Evolutionary conservation across 331 rosid species (phyloP), one percentile per base, ranked within the genome.

Genomic region (Prunus yedoensis): DNA sequence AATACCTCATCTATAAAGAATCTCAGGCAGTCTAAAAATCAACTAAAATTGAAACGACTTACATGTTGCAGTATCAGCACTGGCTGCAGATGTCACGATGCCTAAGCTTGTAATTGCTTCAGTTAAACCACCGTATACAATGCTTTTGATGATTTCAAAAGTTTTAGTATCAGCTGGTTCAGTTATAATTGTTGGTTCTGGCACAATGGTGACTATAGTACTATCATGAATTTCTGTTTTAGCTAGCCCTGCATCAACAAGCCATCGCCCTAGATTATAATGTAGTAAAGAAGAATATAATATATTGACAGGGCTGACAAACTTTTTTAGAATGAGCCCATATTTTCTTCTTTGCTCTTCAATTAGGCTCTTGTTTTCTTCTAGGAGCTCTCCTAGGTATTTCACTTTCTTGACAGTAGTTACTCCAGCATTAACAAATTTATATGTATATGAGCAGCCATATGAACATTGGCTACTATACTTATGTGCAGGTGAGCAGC

Each of bases 41-140:
- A 52, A 67, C 25, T 32, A 53, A 12, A 10, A 5, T 10, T 15
- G 43, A 30, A 62, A 70, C 9, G 2, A 67, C 71, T 10, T 87
- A 92, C 97, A 58, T 68, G 93, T 86, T 14, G 88, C 63, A 50
- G 87, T 81, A 28, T 78, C 82, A 58, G 88, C 87, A 83, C 87
- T 85, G 0, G 89, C 85, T n/a, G 83, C 76, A 0, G 83, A 80
- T 58, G 79, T 74, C 56, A 80, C 76, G 45, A 80, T 60, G 61
- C 83, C 57, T 80, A 80, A 68, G 45, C 83, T 80, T 45, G 76
- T 20, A 60, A 80, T 51, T 43, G 57, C 38, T 80, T 80, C 83
- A 38, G 67, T n/a, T 61, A 80, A 74, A 68, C 83, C 79, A 8
- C 83, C 83, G 12, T 74, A 80, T 45, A 80, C 52, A 28, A 74